Evolutionary conservation across 1,284 basidiomycete genomes (phyloP), one percentile per base, ranked within the genome.

Genomic region (Rhodotorula sp.): DNA sequence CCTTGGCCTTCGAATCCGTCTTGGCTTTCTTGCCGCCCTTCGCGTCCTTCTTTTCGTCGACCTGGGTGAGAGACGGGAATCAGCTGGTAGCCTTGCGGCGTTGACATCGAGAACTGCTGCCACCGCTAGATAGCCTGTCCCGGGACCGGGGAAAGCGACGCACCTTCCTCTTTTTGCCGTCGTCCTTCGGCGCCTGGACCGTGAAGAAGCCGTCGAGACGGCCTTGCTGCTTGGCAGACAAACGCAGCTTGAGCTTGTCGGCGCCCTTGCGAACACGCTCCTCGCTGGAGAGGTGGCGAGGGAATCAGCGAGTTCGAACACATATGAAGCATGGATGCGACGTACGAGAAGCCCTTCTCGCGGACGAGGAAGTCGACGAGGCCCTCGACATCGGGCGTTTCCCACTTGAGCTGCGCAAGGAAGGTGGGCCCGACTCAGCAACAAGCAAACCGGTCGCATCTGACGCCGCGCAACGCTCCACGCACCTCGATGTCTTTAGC

Each of bases 341-440:
- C 34, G 70, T 76, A 95, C 94, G 90, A 95, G 86, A 99, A 99
- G 3, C 96, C 95, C 80, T 98, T 98, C 77, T 98, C 92, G 54
- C 83, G 87, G 28, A 97, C 95, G 34, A 99, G 81, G 82, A 99
- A 99, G 63, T 97, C 87, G 24, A 99, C 89, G 11, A 99, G 84
- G 1, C 93, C 96, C 30, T 98, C 94, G 0, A 94, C 84, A 73
- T 99, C 93, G 5, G 96, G 96, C 70, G 86, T 85, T 72, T 89
- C 92, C 95, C 95, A 99, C 75, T 97, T 93, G 61, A 98, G 84
- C 89, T 95, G 78, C 4, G 15, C 63, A 52, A 50, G 48, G 44
- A 15, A 30, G 5, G 24, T 7, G 20, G n/a, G 31, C 31, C 16
- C 7, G 46, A 24, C 15, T 16, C 30, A 24, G 16, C 26, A 31